Percentiles rank a stretch among this genome's conserved stretches.
Evolutionary conservation across 2,329 filamentous ascomycete species (phyloP).

Genomic region (Acephala macrosclerotiorum): DNA sequence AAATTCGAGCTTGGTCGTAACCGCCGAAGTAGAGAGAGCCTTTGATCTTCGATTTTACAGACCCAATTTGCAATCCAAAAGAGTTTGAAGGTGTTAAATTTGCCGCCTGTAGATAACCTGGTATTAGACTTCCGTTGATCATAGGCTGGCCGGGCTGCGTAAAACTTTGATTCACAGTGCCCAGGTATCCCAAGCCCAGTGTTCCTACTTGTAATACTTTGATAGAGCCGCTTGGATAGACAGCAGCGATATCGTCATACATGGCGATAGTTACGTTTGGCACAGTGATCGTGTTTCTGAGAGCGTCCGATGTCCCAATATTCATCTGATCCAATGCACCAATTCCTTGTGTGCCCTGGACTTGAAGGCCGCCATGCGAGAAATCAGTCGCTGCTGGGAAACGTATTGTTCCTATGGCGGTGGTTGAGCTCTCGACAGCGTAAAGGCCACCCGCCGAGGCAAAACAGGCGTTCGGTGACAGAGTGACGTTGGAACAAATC

Average conservation of each 20-base stretch:
- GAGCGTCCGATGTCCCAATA: constrained; percentile 1
- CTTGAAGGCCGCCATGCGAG: constrained; percentile 19
- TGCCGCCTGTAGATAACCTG: constrained; percentile 13
- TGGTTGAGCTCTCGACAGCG: constrained; percentile 9
- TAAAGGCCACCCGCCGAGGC: constrained; percentile 20
- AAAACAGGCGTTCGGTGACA: constrained; percentile 17
- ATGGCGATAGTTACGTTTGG: constrained; percentile 20
- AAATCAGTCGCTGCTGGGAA: constrained; percentile 18
- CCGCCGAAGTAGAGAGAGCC: constrained; percentile 32
- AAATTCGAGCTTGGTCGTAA: constrained; percentile 29
- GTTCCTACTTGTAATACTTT: constrained; percentile 23
- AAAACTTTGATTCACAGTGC: constrained; percentile 26
- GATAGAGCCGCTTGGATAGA: constrained; percentile 21
- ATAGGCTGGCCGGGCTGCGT: background rate
- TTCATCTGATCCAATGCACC: constrained; percentile 18
- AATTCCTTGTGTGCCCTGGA: constrained; percentile 17
- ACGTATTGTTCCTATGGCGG: constrained; percentile 4
- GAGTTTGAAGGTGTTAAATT: constrained; percentile 26
- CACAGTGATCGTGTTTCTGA: constrained; percentile 5
- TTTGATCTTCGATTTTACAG: constrained; percentile 17
- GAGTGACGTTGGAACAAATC: constrained; percentile 22
- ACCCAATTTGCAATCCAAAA: constrained; percentile 34
- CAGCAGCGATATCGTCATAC: constrained; percentile 12
- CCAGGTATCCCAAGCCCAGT: constrained; percentile 23
- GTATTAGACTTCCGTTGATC: constrained; percentile 19